Percentiles rank a stretch among this genome's conserved stretches.
phyloP scores from a whole-genome alignment of 106 monocot genomes.

The Dendrobium huoshanense region DNA sequence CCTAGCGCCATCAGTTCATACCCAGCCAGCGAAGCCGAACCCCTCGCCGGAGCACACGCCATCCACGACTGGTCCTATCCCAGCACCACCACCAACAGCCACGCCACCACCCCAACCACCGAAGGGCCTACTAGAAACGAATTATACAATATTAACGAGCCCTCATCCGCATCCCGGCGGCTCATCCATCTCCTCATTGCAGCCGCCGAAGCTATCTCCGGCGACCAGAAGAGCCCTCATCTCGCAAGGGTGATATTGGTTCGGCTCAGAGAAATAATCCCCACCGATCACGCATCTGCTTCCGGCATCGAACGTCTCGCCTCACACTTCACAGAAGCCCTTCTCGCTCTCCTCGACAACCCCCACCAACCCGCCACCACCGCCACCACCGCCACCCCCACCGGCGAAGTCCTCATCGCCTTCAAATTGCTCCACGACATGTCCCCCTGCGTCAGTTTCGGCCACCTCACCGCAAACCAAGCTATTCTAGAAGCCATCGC shows the following conservation, averaged over 20 bases:
- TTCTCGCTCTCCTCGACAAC: conserved; percentile 28
- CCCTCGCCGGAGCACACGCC: background rate
- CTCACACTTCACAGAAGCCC: conserved; percentile 44
- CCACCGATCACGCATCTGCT: background rate
- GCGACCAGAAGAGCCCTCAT: conserved; percentile 20
- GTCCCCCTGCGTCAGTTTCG: conserved; percentile 54
- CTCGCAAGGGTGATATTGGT: conserved; percentile 52
- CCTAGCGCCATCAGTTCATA: background rate
- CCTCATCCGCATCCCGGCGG: background rate
- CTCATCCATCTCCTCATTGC: conserved; percentile 38
- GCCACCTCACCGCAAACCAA: conserved; percentile 56
- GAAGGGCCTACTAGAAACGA: conserved; percentile 9
- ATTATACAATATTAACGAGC: too few relatives aligned
- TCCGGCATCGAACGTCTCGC: conserved; percentile 44
- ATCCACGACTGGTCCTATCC: background rate
- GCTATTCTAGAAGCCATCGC: conserved; percentile 41
- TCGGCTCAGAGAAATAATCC: conserved; percentile 51
- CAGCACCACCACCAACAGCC: conserved; percentile 8
- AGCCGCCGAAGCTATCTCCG: conserved; percentile 33
- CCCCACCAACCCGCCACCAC: background rate
- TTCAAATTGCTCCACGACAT: conserved; percentile 53
- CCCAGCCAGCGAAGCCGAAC: background rate
- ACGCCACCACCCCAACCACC: background rate
- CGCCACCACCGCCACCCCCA: background rate
- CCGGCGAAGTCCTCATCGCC: conserved; percentile 26